Evolutionary conservation across 352 stramenopile genomes (phyloP), one percentile per base, ranked within the genome.

Genomic region (Phytophthora litchii): DNA sequence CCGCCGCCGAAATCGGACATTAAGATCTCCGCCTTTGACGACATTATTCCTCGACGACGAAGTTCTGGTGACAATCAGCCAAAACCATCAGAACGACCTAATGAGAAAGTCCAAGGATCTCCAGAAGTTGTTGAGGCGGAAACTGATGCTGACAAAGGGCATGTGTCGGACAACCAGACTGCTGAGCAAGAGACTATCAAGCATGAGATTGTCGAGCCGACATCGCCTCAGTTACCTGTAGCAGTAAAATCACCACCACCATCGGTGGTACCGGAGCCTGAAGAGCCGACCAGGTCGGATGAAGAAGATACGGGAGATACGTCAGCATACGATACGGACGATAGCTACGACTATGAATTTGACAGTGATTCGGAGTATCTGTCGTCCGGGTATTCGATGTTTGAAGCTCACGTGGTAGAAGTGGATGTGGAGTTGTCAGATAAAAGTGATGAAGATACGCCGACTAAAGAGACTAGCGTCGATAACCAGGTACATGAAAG

Each of bases 1-100:
- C 51, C 65, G 7, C 81, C 78, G 8, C 78, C 81, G 1, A 75
- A 72, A 44, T 86, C 76, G 38, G 70, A 76, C 37, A 86, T 86
- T 35, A 62, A 86, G 35, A 55, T 76, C 17, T 72, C 70, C 1
- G 74, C 74, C 2, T 81, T 83, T 21, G 60, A 79, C n/a, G 50
- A 74, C 8, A 38, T 71, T 2, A 37, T 72, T 4, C 53, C 66
- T 6, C 61, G 61, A 42, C 70, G 70, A 21, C 58, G 67, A 3
- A 65, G 45, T 35, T 63, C 60, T 1, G 71, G 54, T 3, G 45
- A 72, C 5, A 54, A 60, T 3, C 23, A n/a, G 23, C 17, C 29
- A 9, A 55, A 60, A 14, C n/a, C 31, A 10, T 16, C n/a, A 19
- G n/a, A 54, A 34, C n/a, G 42, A n/a, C 29, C 38, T 7, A 17